Base-by-base conservation (phyloP, 495 filamentous ascomycete species). In the Gamarada debralockiae region DNA sequence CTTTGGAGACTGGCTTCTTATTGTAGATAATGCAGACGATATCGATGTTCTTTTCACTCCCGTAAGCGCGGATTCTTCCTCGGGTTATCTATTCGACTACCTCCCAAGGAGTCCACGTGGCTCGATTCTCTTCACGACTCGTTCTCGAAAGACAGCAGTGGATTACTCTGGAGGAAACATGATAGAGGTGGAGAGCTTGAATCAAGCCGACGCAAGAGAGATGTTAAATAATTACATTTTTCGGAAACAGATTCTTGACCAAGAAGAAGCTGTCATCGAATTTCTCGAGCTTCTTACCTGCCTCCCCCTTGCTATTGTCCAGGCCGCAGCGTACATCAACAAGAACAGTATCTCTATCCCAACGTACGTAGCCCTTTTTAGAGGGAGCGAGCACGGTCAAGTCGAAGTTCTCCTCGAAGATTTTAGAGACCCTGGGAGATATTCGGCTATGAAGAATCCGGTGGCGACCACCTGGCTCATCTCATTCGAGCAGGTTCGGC, bases 401-500 rank as follows among this genome's bases (percentile, higher is more conserved):
- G 29, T 55, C 21, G 29, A 50, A 18, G 57, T 80, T 5, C 55
- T 81, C 6, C 76, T 71, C 48, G 56, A 69, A 56, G 73, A 78
- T 2, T 59, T 62, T 25, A 56, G 56, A 36, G 59, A 62, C 58
- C 31, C 20, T 8, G 33, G 58, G 48, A 57, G 58, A 38, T 60
- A 60, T 50, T 40, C 10, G 47, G n/a, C n/a, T n/a, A n/a, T n/a
- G n/a, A n/a, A n/a, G n/a, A n/a, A n/a, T n/a, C n/a, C n/a, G n/a
- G n/a, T 60, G 22, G 47, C 52, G 29, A 53, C 5, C 20, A 50
- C 44, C 45, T 40, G 56, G 51, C 4, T 56, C 1, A 71, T 77
- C 0, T 79, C 76, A 0, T 77, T 81, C 44, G 49, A 66, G 0
- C 70, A 79, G 52, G 73, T 81, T 13, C 63, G 41, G 15, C 39